phyloP scores from a whole-genome alignment of 257 asterid species.

The Penstemon newberryi region DNA sequence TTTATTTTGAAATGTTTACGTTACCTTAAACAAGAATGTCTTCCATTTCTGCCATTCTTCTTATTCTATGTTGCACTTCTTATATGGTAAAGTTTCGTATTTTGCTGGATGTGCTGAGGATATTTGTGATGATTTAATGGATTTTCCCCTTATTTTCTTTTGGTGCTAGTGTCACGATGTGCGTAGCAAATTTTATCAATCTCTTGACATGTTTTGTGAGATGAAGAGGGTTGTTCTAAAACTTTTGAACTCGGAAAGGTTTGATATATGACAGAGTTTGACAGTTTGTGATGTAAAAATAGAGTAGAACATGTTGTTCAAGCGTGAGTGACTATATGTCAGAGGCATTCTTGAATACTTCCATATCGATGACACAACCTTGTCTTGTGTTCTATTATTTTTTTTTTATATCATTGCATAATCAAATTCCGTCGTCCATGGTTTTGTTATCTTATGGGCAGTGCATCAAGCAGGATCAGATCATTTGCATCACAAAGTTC shows the following conservation, averaged over 20 bases:
- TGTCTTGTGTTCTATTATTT: background rate
- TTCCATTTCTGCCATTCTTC: constrained; percentile 1
- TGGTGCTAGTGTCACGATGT: background rate
- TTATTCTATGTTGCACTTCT: background rate
- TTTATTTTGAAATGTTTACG: background rate
- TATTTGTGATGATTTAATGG: constrained; percentile 7
- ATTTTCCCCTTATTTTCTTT: background rate
- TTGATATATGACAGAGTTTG: too few relatives aligned
- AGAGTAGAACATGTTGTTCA: too few relatives aligned
- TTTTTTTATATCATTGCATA: background rate
- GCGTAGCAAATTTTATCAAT: background rate
- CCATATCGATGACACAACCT: background rate
- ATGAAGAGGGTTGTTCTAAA: background rate
- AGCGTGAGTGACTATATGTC: background rate
- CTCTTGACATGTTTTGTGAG: background rate
- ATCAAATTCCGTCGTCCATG: constrained; percentile 15
- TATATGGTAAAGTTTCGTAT: background rate
- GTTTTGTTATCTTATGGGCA: constrained; percentile 39
- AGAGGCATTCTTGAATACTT: background rate
- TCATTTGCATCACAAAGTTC: constrained; percentile 69
- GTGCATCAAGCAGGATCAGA: constrained; percentile 58
- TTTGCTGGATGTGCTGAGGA: constrained; percentile 13
- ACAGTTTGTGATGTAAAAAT: too few relatives aligned
- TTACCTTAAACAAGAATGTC: constrained; percentile 4
- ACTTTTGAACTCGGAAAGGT: background rate